phyloP scores from a whole-genome alignment of 306 rosid genomes.

The Quercus rubra region DNA sequence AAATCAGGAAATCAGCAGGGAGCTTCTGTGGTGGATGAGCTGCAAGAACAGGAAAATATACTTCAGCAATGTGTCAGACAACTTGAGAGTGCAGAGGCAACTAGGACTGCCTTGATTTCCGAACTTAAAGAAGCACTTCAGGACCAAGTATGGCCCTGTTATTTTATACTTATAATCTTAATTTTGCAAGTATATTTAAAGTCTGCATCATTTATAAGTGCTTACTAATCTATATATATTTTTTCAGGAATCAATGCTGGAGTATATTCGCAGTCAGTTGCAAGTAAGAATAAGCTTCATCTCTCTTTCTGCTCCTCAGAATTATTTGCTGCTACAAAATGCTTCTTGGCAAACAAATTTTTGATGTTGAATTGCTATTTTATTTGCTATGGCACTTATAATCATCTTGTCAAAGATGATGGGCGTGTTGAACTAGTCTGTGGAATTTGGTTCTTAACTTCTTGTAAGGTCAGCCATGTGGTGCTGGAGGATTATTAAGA shows the following conservation, averaged over 20 bases:
- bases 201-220: conserved; percentile 12
- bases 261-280: conserved; percentile 56
- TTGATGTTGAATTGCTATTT: not conserved
- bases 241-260: conserved; percentile 82
- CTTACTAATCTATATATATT: conserved; percentile 14
- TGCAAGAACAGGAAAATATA: conserved; percentile 63
- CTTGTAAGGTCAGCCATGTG: not conserved
- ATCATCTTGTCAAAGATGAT: not conserved
- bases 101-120: conserved; percentile 62
- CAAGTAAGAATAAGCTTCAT: conserved; percentile 54
- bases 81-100: conserved; percentile 60
- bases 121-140: conserved; percentile 78
- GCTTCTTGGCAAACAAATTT: not conserved
- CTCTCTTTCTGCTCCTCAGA: not conserved
- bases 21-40: conserved; percentile 54
- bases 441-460: not conserved
- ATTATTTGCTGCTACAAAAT: not conserved
- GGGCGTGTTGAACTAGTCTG: not conserved
- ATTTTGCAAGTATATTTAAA: not conserved
- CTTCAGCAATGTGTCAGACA: conserved; percentile 55
- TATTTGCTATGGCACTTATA: not conserved
- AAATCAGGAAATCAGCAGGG: conserved; percentile 60
- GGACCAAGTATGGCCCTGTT: conserved; percentile 58
- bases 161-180: not conserved
- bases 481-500: not conserved